Evolutionary conservation across 1,139 yeast genomes (phyloP), one percentile per base, ranked within the genome.

Genomic region (Saccharomycopsis hybrid): DNA sequence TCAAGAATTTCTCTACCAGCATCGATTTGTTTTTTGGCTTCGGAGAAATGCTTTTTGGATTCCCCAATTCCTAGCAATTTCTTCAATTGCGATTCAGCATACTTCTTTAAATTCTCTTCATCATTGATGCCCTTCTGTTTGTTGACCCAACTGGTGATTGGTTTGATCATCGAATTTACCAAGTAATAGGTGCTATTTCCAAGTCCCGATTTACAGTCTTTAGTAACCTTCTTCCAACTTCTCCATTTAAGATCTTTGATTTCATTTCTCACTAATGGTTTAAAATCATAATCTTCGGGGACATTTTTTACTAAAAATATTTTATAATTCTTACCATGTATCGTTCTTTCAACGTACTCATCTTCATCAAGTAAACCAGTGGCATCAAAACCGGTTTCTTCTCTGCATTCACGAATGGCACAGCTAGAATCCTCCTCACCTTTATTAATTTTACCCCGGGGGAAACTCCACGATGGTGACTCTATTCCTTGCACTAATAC

Each of bases 371-470:
- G 73, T 58, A 75, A 76, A 9, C 79, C 80, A 3, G 80, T 67
- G 46, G 88, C 82, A 65, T 90, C 94, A 60, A 84, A 89, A 0
- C 98, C 96, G n/a, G 90, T 92, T 65, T 94, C 99, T 68, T 94
- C 99, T 56, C 76, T 77, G 27, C 87, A 92, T 65, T 94, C 99
- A 62, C 99, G 77, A n/a, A 87, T 69, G 3, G 97, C 97, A 70
- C 98, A 94, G 50, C 77, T 81, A n/a, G 80, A 75, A 65, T 94
- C 98, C 5, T 82, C 72, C 67, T 94, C 99, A 61, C 82, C 95
- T 63, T 92, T 90, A 40, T 95, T 86, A 52, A 94, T 94, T 66
- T 94, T 94, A 5, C 99, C 99, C 64, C 96, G 74, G 3, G 99
- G 99, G 62, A 94, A 94, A 4, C 96, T 87, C 98, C 98, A 94